Evolutionary conservation across 164 flowering plant genomes (phyloP), one percentile per base, ranked within the genome.

Genomic region (Umbilicus rupestris): DNA sequence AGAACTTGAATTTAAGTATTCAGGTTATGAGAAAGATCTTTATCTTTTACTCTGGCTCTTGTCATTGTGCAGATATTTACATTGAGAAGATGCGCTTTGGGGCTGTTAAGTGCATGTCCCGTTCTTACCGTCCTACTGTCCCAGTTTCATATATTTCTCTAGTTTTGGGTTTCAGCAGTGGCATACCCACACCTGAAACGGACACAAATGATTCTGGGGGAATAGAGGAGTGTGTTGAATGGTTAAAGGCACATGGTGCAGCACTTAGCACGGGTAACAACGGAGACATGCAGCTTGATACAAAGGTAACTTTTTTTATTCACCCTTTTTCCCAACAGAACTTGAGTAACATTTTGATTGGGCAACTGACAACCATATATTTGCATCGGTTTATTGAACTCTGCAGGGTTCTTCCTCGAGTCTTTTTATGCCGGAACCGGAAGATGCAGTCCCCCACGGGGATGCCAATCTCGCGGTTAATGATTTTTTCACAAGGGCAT

Each of bases 391-490:
- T 20, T n/a, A n/a, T n/a, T 63, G 45, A 42, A 24, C 28, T 62
- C 24, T 76, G 78, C 89, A 89, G 96, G 87, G 80, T 62, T 85
- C 93, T 10, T 77, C 85, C 5, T 77, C 90, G 3, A 85, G 81
- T 73, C 86, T 94, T 35, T 88, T 52, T 82, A 88, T 91, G 86
- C 97, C 99, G 5, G 98, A 93, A 64, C 96, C 96, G 10, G 98
- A 90, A 41, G 98, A 93, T 78, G 98, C 98, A 0, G 99, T 94
- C 39, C 74, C 97, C 24, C 99, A 94, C 77, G 99, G 99, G 68
- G 99, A 94, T 74, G 74, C 90, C 5, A 84, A 26, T 75, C 96
- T 94, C 65, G 99, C 96, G n/a, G 97, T 94, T 60, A 88, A 87
- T 69, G 98, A 93, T 79, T 94, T 94, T 75, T 67, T 94, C 60